Evolutionary conservation across 257 asterid species (phyloP), one percentile per base, ranked within the genome.

Genomic region (Sherardia arvensis): DNA sequence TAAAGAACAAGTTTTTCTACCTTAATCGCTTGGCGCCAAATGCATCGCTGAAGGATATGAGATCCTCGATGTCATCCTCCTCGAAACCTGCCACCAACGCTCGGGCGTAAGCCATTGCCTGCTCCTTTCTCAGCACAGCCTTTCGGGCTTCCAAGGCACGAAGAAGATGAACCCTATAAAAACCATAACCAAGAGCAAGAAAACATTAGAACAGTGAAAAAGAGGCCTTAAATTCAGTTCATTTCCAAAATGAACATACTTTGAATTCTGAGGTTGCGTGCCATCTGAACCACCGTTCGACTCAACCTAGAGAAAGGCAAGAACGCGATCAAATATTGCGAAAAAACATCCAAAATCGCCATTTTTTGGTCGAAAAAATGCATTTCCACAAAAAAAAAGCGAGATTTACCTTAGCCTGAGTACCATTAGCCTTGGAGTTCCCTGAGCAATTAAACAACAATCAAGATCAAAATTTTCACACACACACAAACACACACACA

Each of bases 71-170:
- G 58, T 69, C 66, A 40, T 79, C 95, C 76, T 75, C 77, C 71
- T 84, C 93, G 40, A 78, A 88, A 1, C 96, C 96, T 15, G 87
- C 86, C 65, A 83, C 96, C 66, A 86, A 49, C 55, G 96, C 88
- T n/a, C 96, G 96, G 26, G 96, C 95, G 64, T 84, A 86, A 47
- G 96, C 95, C 96, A 88, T 88, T 27, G 93, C 95, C 71, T 86
- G 95, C 81, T 88, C 96, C 69, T 84, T 88, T 84, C 79, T 77
- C 32, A 88, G 83, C 56, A 84, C 80, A n/a, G 87, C 85, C 70
- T 80, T 86, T 62, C 96, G 86, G 30, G 84, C 69, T 79, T 84
- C 94, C 76, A 88, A 51, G 69, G 79, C 87, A 53, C 90, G 87
- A 62, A 84, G 85, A 61, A 88, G 92, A 66, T 84, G 84, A 73